phyloP scores from a whole-genome alignment of 1,139 yeast genomes.

The Zygosaccharomyces pseudobailii region DNA sequence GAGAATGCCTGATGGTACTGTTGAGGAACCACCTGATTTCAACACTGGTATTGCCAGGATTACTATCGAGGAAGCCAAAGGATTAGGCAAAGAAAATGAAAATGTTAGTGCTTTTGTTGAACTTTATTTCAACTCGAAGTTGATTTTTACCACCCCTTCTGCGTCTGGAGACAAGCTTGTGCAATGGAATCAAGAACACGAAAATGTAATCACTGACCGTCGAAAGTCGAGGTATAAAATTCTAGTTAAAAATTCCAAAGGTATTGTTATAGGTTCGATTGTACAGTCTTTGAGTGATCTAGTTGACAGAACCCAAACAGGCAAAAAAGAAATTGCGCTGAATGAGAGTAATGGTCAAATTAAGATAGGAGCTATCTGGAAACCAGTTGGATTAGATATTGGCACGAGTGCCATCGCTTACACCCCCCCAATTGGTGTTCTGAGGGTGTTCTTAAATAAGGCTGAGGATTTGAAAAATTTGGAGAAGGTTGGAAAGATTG shows the following conservation, averaged over 20 bases:
- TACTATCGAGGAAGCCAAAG: conserved; percentile 26
- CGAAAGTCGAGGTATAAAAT: conserved; percentile 64
- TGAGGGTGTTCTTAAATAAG: conserved; percentile 65
- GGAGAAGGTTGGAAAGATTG: conserved; percentile 85
- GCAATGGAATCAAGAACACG: conserved; percentile 59
- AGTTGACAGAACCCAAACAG: conserved; percentile 72
- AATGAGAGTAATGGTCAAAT: conserved; percentile 65
- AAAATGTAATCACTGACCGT: conserved; percentile 71
- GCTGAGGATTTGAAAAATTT: conserved; percentile 76
- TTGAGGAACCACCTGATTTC: conserved; percentile 83
- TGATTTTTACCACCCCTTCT: conserved; percentile 51
- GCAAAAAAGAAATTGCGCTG: conserved; percentile 70
- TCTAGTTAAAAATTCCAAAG: conserved; percentile 60
- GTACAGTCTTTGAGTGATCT: conserved; percentile 64
- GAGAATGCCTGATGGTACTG: conserved; percentile 76
- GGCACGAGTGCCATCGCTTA: conserved; percentile 72
- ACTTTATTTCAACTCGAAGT: conserved; percentile 57
- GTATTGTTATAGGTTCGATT: conserved; percentile 56
- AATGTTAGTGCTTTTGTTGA: conserved; percentile 68
- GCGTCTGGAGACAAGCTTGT: conserved; percentile 65
- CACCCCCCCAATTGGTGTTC: conserved; percentile 88
- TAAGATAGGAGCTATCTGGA: conserved; percentile 69
- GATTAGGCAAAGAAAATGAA: conserved; percentile 33
- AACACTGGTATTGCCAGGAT: conserved; percentile 84
- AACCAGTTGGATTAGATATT: conserved; percentile 69